Evolutionary conservation across 2,329 filamentous ascomycete species (phyloP).

Genomic region (Apiospora aurea): DNA sequence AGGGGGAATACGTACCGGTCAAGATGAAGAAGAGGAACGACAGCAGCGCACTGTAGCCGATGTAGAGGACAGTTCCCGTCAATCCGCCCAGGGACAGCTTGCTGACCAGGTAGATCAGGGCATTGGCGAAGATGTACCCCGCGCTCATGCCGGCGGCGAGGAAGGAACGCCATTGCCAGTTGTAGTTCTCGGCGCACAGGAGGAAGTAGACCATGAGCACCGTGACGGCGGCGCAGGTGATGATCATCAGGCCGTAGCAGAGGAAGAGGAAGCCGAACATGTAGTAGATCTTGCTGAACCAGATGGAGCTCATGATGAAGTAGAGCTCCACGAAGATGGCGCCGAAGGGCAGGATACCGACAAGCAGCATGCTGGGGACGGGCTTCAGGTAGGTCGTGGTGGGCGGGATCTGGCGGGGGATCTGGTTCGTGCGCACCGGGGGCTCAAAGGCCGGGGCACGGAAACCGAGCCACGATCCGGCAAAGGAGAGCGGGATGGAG

Average conservation of each 20-base stretch:
- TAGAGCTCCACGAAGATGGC: conserved; percentile 98
- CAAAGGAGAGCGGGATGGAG: conserved; percentile 88
- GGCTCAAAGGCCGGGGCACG: conserved; percentile 74
- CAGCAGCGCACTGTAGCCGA: conserved; percentile 90
- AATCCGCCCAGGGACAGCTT: conserved; percentile 86
- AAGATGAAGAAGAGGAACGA: conserved; percentile 93
- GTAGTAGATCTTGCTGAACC: conserved; percentile 99
- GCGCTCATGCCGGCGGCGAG: conserved; percentile 89
- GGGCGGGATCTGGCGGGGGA: conserved; percentile 93
- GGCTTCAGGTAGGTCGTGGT: conserved; percentile 83
- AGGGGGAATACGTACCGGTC: conserved; percentile 73
- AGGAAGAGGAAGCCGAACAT: conserved; percentile 99
- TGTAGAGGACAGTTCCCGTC: conserved; percentile 87
- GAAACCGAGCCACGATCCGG: conserved; percentile 94
- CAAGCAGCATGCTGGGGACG: conserved; percentile 88
- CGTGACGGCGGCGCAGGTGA: conserved; percentile 91
- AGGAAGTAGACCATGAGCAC: conserved; percentile 96
- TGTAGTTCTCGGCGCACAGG: conserved; percentile 95
- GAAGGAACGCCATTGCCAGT: conserved; percentile 98
- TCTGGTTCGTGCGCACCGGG: conserved; percentile 95
- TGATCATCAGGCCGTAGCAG: conserved; percentile 96
- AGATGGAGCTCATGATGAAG: conserved; percentile 99
- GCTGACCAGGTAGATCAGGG: conserved; percentile 88
- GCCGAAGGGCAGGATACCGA: conserved; percentile 91
- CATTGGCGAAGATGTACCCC: conserved; percentile 90